Base-by-base conservation (phyloP, 768 basidiomycete species). In the Inosperma sp. region DNA sequence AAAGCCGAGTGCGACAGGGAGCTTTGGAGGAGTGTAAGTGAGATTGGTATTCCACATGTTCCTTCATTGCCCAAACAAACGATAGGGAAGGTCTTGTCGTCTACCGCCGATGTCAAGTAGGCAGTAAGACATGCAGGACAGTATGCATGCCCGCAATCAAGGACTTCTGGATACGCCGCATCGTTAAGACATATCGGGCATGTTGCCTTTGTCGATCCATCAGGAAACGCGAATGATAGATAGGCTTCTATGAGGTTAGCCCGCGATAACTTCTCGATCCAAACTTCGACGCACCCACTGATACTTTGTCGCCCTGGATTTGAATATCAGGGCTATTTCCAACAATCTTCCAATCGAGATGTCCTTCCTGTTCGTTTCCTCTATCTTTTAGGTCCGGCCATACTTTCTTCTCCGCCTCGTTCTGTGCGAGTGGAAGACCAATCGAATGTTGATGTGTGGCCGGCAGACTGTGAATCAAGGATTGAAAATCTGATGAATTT, bases 31-130 rank as follows among this genome's bases (percentile, higher is more conserved):
- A 75, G 58, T 8, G 70, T 65, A 23, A 86, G 70, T 2, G 87
- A 63, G 17, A 89, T 73, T 14, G 67, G 72, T 12, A 66, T 59
- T 3, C 70, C 65, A 57, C 86, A 89, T 10, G 65, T 69, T 3
- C 72, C 79, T 3, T 77, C 77, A 53, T 80, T 65, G 1, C 82
- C 86, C 37, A 86, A 73, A 57, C 87, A 89, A 12, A 60, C 69
- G 5, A 88, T 62, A 0, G 86, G 86, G 66, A 88, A 86, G 1
- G 53, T 63, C 50, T 70, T 68, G 23, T n/a, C n/a, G n/a, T 60
- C 62, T n/a, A 74, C 70, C 3, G 61, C 55, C 0, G 76, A 75
- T 6, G 72, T 59, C 31, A 81, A 61, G 54, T 74, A 78, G 56
- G 75, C 75, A 12, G 67, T 68, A 19, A 81, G 53, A 55, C 80